Conservation (phyloP, 78 protist genomes). For the Guillardia theta region DNA sequence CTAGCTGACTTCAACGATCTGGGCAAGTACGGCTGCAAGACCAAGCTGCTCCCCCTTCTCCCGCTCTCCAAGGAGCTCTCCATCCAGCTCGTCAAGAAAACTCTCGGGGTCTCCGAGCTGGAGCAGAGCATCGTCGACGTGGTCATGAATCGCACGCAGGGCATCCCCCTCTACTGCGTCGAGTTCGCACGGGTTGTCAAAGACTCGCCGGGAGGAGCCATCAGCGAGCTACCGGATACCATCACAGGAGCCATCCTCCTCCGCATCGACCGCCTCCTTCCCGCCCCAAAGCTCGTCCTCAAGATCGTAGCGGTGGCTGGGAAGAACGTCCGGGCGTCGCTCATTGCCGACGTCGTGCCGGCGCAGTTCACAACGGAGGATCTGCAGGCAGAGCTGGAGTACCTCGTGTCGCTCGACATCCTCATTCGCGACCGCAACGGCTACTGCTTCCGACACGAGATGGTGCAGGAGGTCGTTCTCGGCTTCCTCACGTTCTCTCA, state of each 20-base stretch:
- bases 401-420: background rate
- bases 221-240: conserved; percentile 2
- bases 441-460: conserved; percentile 32
- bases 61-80: background rate
- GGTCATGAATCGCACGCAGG: conserved; percentile 22
- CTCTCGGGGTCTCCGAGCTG: background rate
- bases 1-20: too few species aligned
- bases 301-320: background rate
- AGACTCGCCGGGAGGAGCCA: background rate
- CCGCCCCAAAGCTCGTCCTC: background rate
- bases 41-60: background rate
- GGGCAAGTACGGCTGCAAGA: too few species aligned
- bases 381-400: conserved; percentile 12
- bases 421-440: conserved; percentile 12
- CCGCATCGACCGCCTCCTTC: conserved; percentile 7
- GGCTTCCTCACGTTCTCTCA: conserved; percentile 16
- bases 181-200: conserved; percentile 10
- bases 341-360: background rate
- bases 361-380: background rate
- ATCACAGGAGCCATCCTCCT: conserved; percentile 5
- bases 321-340: background rate
- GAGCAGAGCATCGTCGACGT: background rate
- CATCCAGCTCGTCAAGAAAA: conserved; percentile 26
- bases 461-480: conserved; percentile 1
- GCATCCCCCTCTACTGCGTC: conserved; percentile 32